phyloP scores from a whole-genome alignment of 179 eudicot genomes.

The Silene noctiflora region DNA sequence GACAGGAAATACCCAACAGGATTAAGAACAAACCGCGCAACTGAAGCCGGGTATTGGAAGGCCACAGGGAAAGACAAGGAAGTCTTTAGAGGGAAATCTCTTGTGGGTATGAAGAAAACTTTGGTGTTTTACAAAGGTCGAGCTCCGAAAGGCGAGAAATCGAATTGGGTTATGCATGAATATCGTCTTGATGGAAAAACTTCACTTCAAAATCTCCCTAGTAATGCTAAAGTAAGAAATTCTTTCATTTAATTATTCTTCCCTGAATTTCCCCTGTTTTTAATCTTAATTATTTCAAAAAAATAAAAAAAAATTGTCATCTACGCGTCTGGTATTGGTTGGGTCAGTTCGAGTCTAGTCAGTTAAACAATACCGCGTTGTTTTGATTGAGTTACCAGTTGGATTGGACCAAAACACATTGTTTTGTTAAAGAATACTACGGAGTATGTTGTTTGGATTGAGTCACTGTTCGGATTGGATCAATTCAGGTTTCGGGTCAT shows the following conservation, averaged over 20 bases:
- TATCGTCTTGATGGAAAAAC: slow-evolving; percentile 71
- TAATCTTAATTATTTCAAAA: too few species aligned
- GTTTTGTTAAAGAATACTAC: too few species aligned
- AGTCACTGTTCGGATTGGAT: too few species aligned
- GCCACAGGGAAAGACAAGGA: slow-evolving; percentile 94
- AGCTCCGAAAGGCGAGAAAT: slow-evolving; percentile 87
- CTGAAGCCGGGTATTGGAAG: slow-evolving; percentile 87
- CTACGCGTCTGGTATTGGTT: too few species aligned
- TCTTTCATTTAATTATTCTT: neutral
- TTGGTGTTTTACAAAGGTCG: slow-evolving; percentile 82
- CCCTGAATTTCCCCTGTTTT: slow-evolving; percentile 17
- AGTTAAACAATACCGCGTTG: too few species aligned
- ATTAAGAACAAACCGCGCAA: slow-evolving; percentile 85
- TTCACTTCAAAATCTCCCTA: slow-evolving; percentile 54
- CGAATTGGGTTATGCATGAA: slow-evolving; percentile 93
- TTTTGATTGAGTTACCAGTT: too few species aligned
- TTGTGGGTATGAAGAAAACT: slow-evolving; percentile 95
- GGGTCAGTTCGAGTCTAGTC: too few species aligned
- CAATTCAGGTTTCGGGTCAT: too few species aligned
- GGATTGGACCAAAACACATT: too few species aligned
- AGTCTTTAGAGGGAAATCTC: slow-evolving; percentile 52
- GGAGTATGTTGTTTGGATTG: too few species aligned
- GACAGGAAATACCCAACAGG: slow-evolving; percentile 98
- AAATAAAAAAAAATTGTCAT: too few species aligned
- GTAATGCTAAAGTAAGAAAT: slow-evolving; percentile 46